A percentile compares a stretch with the other conserved stretches of the same genome.
Conservation (phyloP, 495 filamentous ascomycete genomes). For the Aspergillus mulundensis region DNA sequence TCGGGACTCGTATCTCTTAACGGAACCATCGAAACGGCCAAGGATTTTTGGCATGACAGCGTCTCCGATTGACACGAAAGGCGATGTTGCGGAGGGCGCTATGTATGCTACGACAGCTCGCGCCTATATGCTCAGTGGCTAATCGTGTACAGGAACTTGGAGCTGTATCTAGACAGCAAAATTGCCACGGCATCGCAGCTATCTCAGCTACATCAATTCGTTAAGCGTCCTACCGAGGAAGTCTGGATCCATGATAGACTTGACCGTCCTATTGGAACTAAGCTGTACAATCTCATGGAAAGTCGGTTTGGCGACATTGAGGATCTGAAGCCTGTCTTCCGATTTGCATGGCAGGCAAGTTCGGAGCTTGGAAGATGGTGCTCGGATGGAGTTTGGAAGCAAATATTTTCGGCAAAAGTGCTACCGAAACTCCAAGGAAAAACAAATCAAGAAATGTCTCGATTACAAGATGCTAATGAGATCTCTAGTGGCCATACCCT, state of each 20-base stretch:
- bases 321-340: slow-evolving; percentile 56
- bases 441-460: slow-evolving; percentile 32
- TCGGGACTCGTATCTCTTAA: slow-evolving; percentile 70
- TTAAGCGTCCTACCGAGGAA: slow-evolving; percentile 58
- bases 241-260: slow-evolving; percentile 55
- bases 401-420: slow-evolving; percentile 65
- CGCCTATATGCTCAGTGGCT: neutral
- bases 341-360: slow-evolving; percentile 52
- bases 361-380: slow-evolving; percentile 81
- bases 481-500: slow-evolving; percentile 51
- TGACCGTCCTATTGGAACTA: slow-evolving; percentile 54
- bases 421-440: slow-evolving; percentile 57
- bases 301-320: slow-evolving; percentile 52
- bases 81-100: slow-evolving; percentile 65
- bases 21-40: slow-evolving; percentile 50
- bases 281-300: slow-evolving; percentile 56
- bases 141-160: slow-evolving; percentile 55
- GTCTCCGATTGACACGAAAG: slow-evolving; percentile 85
- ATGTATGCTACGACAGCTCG: slow-evolving; percentile 31
- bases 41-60: slow-evolving; percentile 97
- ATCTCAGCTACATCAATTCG: slow-evolving; percentile 52
- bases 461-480: slow-evolving; percentile 33
- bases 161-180: slow-evolving; percentile 69
- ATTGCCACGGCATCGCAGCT: slow-evolving; percentile 79
- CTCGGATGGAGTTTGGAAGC: slow-evolving; percentile 75